Evolutionary conservation across 768 basidiomycete species (phyloP).

Genomic region (Termitomyces sp.): DNA sequence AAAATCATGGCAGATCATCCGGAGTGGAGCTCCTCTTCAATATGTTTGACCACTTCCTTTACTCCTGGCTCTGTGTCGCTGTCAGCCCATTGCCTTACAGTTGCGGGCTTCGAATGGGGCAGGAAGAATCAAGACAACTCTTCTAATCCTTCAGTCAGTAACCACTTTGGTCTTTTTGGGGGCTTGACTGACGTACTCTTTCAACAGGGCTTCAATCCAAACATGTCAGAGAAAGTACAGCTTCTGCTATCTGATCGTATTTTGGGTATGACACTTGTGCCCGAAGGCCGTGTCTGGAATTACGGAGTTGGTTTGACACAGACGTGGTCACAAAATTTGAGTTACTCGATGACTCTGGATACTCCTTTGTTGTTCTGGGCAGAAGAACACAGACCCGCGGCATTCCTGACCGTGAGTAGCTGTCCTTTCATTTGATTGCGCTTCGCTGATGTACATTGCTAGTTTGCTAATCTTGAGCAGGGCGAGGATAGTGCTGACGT

Average conservation of each 20-base stretch:
- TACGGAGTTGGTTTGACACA: constrained; percentile 94
- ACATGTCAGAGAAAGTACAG: constrained; percentile 95
- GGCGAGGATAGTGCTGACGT: constrained; percentile 94
- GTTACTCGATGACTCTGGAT: constrained; percentile 82
- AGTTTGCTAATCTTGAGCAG: constrained; percentile 89
- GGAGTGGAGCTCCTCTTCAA: constrained; percentile 90
- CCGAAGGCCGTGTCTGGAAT: constrained; percentile 95
- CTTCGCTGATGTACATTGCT: constrained; percentile 10
- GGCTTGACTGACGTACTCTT: constrained; percentile 3
- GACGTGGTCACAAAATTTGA: constrained; percentile 77
- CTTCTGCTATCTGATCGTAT: constrained; percentile 92
- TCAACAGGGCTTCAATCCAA: constrained; percentile 86
- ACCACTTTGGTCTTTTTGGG: background rate
- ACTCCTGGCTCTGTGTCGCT: constrained; percentile 97
- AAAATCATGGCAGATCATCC: constrained; percentile 96
- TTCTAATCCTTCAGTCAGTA: constrained; percentile 63
- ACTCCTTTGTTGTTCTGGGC: constrained; percentile 97
- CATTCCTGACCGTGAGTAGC: constrained; percentile 79
- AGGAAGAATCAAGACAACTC: constrained; percentile 88
- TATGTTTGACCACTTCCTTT: constrained; percentile 92
- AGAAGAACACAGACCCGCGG: constrained; percentile 89
- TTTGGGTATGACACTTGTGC: constrained; percentile 92
- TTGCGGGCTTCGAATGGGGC: constrained; percentile 97
- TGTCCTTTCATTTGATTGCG: background rate
- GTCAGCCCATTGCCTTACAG: constrained; percentile 85